Evolutionary conservation across 1,284 basidiomycete species (phyloP), one percentile per base, ranked within the genome.

Genomic region (Termitomyces sp.): DNA sequence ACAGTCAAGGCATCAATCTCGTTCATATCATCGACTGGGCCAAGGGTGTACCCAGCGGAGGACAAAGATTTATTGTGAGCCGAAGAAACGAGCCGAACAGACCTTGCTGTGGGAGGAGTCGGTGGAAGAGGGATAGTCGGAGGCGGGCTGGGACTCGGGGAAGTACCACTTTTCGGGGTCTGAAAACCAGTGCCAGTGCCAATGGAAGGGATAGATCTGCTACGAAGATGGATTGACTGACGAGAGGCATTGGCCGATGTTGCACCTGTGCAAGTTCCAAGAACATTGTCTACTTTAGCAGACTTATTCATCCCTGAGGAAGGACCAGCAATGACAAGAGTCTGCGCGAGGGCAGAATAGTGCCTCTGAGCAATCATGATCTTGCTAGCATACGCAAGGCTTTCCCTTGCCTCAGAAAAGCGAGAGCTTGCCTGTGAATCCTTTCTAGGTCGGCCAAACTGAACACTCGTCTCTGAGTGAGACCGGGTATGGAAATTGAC

Each of bases 301-400:
- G 66, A 62, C 18, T 59, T 57, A 13, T 55, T 57, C 53, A 68
- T 70, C 37, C 76, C 74, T 16, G 77, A 75, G 6, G 76, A 79
- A 5, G 75, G 68, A 9, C 62, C 59, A 33, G 67, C 58, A 45
- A 86, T 70, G 10, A 80, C 68, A 38, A 86, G 67, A 8, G 81
- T 86, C 53, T 79, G 80, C 0, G 84, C 84, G 44, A 86, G 69
- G 1, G 83, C 68, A 4, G 84, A 86, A 60, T 84, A 85, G 62
- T 86, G 84, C 42, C 80, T 74, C 61, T 86, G 81, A 0, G 83
- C 84, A 52, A 83, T 69, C 82, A 86, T 83, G 59, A 86, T 83
- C 53, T 70, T 71, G 35, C 78, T 79, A 6, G 75, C 73, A 56
- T 74, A 76, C 0, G 72, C 76, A 28, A 78, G 57, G 46, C 72